Evolutionary conservation across 2,329 filamentous ascomycete genomes (phyloP).

Genomic region (Scortechinia acanthostroma): DNA sequence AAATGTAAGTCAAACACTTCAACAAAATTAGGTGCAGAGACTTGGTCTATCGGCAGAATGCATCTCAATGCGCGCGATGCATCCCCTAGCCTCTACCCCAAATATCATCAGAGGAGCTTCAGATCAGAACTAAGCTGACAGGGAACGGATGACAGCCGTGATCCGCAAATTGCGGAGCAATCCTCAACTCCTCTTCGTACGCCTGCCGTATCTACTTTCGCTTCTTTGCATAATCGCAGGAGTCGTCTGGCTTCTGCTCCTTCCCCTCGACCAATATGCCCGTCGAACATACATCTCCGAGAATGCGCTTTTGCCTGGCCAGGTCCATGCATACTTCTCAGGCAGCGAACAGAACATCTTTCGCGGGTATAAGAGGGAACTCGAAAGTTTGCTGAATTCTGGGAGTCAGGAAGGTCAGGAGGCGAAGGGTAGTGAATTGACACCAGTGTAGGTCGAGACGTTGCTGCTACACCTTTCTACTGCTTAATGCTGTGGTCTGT

Average conservation of each 20-base stretch:
- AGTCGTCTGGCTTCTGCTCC: conserved; percentile 79
- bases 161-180: conserved; percentile 70
- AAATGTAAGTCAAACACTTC: background rate
- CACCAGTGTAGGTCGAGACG: background rate
- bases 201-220: conserved; percentile 81
- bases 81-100: no score
- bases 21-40: no score
- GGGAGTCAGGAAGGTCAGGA: background rate
- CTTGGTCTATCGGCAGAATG: no score
- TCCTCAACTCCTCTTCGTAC: conserved; percentile 60
- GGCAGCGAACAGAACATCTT: conserved; percentile 95
- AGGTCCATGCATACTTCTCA: conserved; percentile 95
- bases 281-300: conserved; percentile 93
- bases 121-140: background rate
- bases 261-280: conserved; percentile 86
- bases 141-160: conserved; percentile 27
- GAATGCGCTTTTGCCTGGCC: conserved; percentile 88
- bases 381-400: conserved; percentile 6
- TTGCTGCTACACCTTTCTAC: no score
- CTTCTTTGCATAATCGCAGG: conserved; percentile 78
- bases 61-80: no score
- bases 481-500: no score
- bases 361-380: conserved; percentile 78
- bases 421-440: background rate
- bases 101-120: no score